Evolutionary conservation across 352 stramenopile species (phyloP).

Genomic region (Globisporangium heterothallicum): DNA sequence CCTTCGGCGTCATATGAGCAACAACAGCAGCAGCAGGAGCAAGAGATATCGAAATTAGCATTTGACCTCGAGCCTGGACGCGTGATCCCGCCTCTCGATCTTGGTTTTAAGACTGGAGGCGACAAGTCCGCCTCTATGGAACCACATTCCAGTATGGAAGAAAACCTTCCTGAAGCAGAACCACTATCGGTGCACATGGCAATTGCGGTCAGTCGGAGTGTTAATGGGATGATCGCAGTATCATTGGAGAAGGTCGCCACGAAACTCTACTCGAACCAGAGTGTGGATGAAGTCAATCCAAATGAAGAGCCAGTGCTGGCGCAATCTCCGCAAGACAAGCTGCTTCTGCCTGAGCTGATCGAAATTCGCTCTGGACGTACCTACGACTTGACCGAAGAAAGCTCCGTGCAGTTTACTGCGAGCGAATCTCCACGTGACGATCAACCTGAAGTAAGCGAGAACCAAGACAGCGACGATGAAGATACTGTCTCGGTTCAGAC

Average conservation of each 20-base stretch:
- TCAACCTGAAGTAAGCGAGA: background rate
- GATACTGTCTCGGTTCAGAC: conserved; percentile 12
- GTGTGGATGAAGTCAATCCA: background rate
- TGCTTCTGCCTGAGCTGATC: background rate
- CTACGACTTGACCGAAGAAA: background rate
- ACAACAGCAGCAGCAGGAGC: background rate
- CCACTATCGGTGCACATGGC: conserved; percentile 23
- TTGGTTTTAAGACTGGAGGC: conserved; percentile 2
- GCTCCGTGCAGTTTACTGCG: background rate
- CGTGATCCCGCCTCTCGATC: conserved; percentile 1
- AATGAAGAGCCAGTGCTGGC: background rate
- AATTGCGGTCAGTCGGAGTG: conserved; percentile 31
- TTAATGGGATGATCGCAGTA: conserved; percentile 33
- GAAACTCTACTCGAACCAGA: conserved; percentile 8
- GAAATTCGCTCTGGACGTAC: background rate
- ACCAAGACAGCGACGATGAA: background rate
- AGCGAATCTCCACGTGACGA: background rate
- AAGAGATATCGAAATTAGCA: background rate
- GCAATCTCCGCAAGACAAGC: background rate
- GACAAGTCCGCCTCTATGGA: too few species aligned
- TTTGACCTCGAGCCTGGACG: background rate
- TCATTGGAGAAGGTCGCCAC: conserved; percentile 29
- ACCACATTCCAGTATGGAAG: background rate
- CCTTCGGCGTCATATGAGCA: background rate
- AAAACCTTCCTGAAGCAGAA: conserved; percentile 18